Base-by-base conservation (phyloP, 176 grass and related monocot species). In the Calamus simplicifolius region DNA sequence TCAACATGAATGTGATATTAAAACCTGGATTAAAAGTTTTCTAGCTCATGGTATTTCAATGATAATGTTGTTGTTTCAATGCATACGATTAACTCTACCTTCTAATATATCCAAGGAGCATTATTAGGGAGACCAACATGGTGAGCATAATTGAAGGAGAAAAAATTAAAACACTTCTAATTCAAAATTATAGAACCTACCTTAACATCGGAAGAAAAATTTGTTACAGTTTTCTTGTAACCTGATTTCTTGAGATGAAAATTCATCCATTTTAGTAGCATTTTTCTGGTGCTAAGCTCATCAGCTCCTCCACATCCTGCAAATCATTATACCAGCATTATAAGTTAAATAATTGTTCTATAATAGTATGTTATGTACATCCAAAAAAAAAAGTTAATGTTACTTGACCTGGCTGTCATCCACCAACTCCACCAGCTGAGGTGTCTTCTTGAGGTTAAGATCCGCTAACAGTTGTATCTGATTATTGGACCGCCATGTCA, bases 181-280 rank as follows among this genome's bases (percentile, higher is more conserved):
- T 38, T 12, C 6, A 38, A 38, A 31, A 38, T 49, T 19, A 59
- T 29, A n/a, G 63, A 60, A 58, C 50, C 52, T 51, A 97, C 92
- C 87, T 91, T 97, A 60, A 97, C 87, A 82, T 97, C 92, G 71
- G 92, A 77, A 72, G 92, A 97, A 79, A 97, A 97, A 77, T 97
- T 97, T 67, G 71, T 88, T 43, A 97, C 87, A 59, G 92, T 91
- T 88, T 97, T 97, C 83, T 97, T 80, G 80, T 91, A 97, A 28
- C 92, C 92, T 76, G 84, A 87, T 71, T 91, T 97, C 66, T 88
- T 97, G 57, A 97, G 69, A 82, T 97, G 92, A 82, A 87, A 81
- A 75, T 97, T 97, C 92, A 97, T 97, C 87, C 87, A 97, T 62
- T 78, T 75, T 58, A 97, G 92, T 71, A 97, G 69, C 84, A 97